Evolutionary conservation across 83 land plant species (phyloP).

Genomic region (Thuja plicata): DNA sequence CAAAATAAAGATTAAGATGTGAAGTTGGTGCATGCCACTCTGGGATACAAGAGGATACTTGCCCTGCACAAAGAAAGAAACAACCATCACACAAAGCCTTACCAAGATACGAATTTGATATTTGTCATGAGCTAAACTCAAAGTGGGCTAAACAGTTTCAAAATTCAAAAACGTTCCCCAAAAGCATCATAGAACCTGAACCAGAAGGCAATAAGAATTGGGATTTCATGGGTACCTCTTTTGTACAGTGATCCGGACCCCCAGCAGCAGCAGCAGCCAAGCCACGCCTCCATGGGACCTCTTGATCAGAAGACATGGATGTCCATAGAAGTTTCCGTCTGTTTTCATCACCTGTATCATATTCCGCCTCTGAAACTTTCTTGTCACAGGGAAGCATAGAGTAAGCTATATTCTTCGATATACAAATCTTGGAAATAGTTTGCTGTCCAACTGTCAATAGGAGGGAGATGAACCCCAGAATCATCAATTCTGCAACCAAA

Average conservation of each 20-base stretch:
- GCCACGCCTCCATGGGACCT: conserved; percentile 10
- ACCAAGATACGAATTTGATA: not conserved
- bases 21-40: conserved; percentile 52
- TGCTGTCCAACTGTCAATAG: conserved; percentile 31
- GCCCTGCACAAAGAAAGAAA: conserved; percentile 24
- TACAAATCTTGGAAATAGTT: conserved; percentile 38
- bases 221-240: not conserved
- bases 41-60: conserved; percentile 43
- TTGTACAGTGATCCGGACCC: not conserved
- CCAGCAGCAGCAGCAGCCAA: conserved; percentile 21
- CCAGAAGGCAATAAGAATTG: not conserved
- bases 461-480: conserved; percentile 52
- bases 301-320: conserved; percentile 10
- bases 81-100: not conserved
- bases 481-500: conserved; percentile 40
- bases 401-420: conserved; percentile 19
- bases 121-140: not conserved
- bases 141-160: not conserved
- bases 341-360: not conserved
- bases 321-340: conserved; percentile 25
- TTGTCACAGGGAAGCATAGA: conserved; percentile 38
- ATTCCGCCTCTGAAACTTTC: not conserved
- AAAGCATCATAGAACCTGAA: not conserved
- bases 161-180: not conserved
- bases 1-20: conserved; percentile 55